These are phyloP conservation scores for Henckelia pumila DNA, from an alignment of 257 asterid genomes.

Conservation along the genomic window DNA sequence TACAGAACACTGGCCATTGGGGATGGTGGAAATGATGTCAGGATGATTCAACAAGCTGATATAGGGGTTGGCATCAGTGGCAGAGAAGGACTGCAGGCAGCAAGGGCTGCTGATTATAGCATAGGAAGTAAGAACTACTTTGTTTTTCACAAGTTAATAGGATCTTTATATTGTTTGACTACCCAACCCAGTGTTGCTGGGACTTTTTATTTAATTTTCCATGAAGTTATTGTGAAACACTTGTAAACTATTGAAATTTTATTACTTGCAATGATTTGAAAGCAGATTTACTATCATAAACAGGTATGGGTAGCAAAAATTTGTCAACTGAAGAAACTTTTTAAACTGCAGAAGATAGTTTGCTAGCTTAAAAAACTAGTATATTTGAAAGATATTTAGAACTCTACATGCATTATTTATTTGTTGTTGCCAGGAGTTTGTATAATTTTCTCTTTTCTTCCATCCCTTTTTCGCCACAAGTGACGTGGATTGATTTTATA, in stretches of 20 bases:
- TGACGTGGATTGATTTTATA: slow-evolving; percentile 15
- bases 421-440: slow-evolving; percentile 8
- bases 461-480: slow-evolving; percentile 16
- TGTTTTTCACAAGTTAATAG: slow-evolving; percentile 9
- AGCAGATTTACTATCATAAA: slow-evolving; percentile 7
- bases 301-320: slow-evolving; percentile 16
- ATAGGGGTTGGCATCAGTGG: slow-evolving; percentile 99
- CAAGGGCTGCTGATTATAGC: slow-evolving; percentile 99
- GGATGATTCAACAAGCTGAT: slow-evolving; percentile 99
- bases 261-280: slow-evolving; percentile 5
- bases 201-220: slow-evolving; percentile 8
- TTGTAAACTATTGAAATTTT: background rate
- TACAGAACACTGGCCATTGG: slow-evolving; percentile 99
- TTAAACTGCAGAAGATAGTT: slow-evolving; percentile 7
- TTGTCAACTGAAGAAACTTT: background rate
- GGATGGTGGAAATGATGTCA: slow-evolving; percentile 99
- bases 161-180: slow-evolving; percentile 16
- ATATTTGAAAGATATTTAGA: slow-evolving; percentile 13
- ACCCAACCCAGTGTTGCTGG: slow-evolving; percentile 16
- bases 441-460: background rate
- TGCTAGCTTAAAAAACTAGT: background rate
- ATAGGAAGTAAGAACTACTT: slow-evolving; percentile 75
- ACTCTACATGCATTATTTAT: slow-evolving; percentile 1
- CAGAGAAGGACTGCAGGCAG: slow-evolving; percentile 98
- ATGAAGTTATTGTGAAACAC: background rate